Evolutionary conservation across 129 eudicot genomes (phyloP).

Genomic region (Solidago caesia): DNA sequence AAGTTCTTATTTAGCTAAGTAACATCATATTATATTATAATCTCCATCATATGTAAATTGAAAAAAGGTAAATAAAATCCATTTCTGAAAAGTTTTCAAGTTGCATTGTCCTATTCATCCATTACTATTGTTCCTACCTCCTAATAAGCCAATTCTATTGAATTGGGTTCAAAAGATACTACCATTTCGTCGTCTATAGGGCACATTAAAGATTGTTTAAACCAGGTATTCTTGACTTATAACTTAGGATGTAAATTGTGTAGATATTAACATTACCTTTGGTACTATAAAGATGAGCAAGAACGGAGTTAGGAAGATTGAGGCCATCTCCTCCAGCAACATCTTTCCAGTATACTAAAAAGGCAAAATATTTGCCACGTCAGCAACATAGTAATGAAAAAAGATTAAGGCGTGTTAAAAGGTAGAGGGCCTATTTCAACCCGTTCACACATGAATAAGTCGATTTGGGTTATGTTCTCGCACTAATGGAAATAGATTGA

Average conservation of each 20-base stretch:
- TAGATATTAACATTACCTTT: constrained; percentile 46
- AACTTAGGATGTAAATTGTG: not conserved
- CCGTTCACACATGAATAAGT: not conserved
- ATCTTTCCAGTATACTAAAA: constrained; percentile 92
- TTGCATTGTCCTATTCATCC: not conserved
- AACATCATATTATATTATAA: not conserved
- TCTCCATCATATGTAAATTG: not conserved
- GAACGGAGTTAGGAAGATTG: constrained; percentile 88
- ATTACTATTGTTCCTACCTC: not conserved
- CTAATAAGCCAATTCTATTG: not conserved
- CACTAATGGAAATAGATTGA: not conserved
- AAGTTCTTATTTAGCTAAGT: not conserved
- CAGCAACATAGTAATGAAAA: not conserved
- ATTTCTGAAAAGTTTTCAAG: not conserved
- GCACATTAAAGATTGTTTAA: not conserved
- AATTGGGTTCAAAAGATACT: not conserved
- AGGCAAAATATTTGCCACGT: constrained; percentile 19
- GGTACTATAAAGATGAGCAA: constrained; percentile 89
- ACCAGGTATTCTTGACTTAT: not conserved
- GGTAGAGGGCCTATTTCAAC: not conserved
- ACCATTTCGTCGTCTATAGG: not conserved
- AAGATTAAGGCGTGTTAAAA: not conserved
- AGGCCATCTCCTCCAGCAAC: constrained; percentile 95
- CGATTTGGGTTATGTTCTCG: not conserved
- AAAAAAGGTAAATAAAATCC: not conserved